Evolutionary conservation across 1,139 yeast species (phyloP), one percentile per base, ranked within the genome.

Genomic region (Diutina rugosa): DNA sequence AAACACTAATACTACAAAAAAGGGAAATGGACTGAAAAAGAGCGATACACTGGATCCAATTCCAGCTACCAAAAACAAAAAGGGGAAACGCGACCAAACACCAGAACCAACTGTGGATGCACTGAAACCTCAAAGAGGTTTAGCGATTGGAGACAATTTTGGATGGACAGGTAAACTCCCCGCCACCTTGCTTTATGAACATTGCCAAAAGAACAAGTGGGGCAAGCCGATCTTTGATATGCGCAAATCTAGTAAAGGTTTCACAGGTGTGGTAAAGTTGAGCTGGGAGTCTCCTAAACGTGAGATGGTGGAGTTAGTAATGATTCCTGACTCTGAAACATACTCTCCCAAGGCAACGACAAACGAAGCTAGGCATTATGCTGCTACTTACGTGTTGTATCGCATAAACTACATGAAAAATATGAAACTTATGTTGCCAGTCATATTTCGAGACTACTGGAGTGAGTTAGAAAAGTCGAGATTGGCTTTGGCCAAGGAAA

Each of bases 121-220:
- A 7, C 21, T 16, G n/a, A 65, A 72, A 57, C 80, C 80, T 1
- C 72, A 64, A 52, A 63, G 80, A 60, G 80, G 80, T 10, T 63
- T 73, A 51, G 76, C 71, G 10, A 71, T 76, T 45, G 79, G 79
- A 14, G 80, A 76, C 51, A 76, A 76, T 62, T 76, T 76, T 67
- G 80, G 80, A 4, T 91, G 98, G 97, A 90, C 97, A 1, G 99
- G 99, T 1, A 93, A 93, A 63, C 73, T 93, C 12, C 98, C 99
- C 0, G 90, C 89, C 2, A 85, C 95, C 0, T 69, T 93, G 44
- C 74, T 93, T 4, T 89, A 89, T 65, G 99, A 93, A 64, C 87
- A 85, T 61, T 88, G 96, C 60, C 97, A 89, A 67, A 87, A 86
- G 65, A 84, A 81, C 59, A 89, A 90, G 68, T 93, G 99, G 99